A percentile compares a stretch with the other conserved stretches of the same genome.
Conservation (phyloP, 2,329 filamentous ascomycete genomes). For the Cladosporium sp. region DNA sequence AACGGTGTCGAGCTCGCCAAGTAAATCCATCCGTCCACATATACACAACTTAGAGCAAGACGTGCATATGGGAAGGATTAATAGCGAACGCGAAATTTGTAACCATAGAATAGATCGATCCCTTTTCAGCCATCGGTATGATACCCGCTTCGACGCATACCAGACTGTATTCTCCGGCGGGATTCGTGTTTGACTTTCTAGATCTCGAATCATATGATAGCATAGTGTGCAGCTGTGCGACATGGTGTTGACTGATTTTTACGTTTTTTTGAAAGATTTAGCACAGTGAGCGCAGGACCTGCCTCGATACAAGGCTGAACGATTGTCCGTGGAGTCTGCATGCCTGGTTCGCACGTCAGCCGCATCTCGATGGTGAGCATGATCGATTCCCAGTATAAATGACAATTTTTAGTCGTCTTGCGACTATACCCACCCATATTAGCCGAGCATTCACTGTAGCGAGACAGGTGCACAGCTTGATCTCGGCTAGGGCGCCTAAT, state of each 20-base stretch:
- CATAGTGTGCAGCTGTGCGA: too few species aligned
- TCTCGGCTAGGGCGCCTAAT: neutral
- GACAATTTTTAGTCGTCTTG: too few species aligned
- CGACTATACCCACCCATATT: neutral
- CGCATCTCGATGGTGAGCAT: neutral
- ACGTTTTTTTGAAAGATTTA: too few species aligned
- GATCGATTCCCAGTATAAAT: neutral
- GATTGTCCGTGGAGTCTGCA: neutral
- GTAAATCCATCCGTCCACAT: slow-evolving; percentile 4
- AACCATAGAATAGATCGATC: neutral
- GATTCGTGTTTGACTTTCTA: neutral
- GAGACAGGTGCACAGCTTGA: neutral
- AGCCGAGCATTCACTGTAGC: neutral
- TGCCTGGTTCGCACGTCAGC: neutral
- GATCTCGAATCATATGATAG: neutral
- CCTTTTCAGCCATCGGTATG: neutral
- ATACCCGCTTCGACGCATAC: neutral
- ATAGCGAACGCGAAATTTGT: neutral
- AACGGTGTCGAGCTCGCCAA: slow-evolving; percentile 71
- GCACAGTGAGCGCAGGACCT: too few species aligned
- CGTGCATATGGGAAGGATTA: neutral
- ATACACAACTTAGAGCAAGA: neutral
- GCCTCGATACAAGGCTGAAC: too few species aligned
- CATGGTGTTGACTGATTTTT: too few species aligned
- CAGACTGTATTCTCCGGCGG: neutral